Conservation (phyloP, 2,329 filamentous ascomycete genomes). For the Diaporthe australafricana region DNA sequence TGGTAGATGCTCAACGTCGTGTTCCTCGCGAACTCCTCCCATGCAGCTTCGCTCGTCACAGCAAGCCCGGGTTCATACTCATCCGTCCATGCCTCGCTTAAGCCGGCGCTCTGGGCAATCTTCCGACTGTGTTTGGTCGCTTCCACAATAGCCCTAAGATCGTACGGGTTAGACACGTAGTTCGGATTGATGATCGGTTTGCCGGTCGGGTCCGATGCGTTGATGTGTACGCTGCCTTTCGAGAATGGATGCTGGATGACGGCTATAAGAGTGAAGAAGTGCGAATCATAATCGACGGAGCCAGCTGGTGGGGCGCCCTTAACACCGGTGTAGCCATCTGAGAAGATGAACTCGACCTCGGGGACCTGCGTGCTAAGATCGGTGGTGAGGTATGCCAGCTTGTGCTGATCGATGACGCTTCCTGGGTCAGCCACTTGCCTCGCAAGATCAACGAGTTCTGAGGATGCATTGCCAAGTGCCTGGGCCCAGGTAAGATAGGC, state of each 20-base stretch:
- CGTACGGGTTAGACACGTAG: conserved; percentile 13
- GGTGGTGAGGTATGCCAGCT: conserved; percentile 15
- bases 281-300: background rate
- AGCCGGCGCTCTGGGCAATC: background rate
- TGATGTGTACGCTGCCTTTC: conserved; percentile 25
- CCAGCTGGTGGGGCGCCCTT: conserved; percentile 19
- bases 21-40: conserved; percentile 25
- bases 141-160: conserved; percentile 8
- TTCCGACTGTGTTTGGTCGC: background rate
- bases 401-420: conserved; percentile 13
- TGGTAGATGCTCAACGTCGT: conserved; percentile 19
- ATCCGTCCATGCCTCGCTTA: conserved; percentile 4
- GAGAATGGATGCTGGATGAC: conserved; percentile 25
- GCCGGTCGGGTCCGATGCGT: conserved; percentile 10
- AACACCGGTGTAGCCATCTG: background rate
- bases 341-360: conserved; percentile 18
- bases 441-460: background rate
- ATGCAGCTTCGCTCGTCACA: background rate
- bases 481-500: conserved; percentile 20
- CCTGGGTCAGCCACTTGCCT: background rate
- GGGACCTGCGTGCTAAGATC: background rate
- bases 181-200: conserved; percentile 7
- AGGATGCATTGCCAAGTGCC: conserved; percentile 8
- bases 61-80: conserved; percentile 27
- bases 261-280: conserved; percentile 10